Evolutionary conservation across 176 grass and related monocot genomes (phyloP).

Genomic region (Ampelocalamus luodianensis): DNA sequence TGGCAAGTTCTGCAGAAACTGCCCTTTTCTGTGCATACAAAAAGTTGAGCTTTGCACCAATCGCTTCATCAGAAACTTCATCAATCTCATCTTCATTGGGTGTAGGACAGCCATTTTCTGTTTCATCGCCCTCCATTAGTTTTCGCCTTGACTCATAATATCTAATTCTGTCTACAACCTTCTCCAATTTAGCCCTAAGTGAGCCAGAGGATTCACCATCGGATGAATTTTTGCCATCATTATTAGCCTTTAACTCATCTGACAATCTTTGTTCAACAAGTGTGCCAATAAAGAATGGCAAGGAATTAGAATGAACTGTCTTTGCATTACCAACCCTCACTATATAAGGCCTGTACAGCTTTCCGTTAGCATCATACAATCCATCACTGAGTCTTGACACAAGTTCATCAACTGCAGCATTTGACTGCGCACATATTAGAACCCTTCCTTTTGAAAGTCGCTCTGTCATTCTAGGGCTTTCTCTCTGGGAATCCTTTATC

Average conservation of each 20-base stretch:
- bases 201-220: constrained; percentile 72
- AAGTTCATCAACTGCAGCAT: constrained; percentile 96
- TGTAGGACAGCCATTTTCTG: constrained; percentile 41
- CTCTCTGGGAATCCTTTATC: constrained; percentile 65
- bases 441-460: constrained; percentile 68
- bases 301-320: constrained; percentile 86
- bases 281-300: constrained; percentile 92
- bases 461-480: constrained; percentile 54
- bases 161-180: constrained; percentile 84
- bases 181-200: constrained; percentile 84
- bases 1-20: constrained; percentile 77
- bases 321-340: constrained; percentile 92
- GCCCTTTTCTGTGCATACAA: constrained; percentile 85
- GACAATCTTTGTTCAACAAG: constrained; percentile 84
- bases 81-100: constrained; percentile 48
- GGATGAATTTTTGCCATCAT: constrained; percentile 50
- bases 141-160: constrained; percentile 80
- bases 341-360: constrained; percentile 82
- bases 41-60: constrained; percentile 77
- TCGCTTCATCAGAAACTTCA: constrained; percentile 79
- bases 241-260: constrained; percentile 65
- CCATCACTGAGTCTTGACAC: constrained; percentile 87
- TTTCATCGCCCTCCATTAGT: constrained; percentile 60
- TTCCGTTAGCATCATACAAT: constrained; percentile 73
- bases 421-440: constrained; percentile 92